Base-by-base conservation (phyloP, 345 rosid species). In the Euphorbia pulcherrima region DNA sequence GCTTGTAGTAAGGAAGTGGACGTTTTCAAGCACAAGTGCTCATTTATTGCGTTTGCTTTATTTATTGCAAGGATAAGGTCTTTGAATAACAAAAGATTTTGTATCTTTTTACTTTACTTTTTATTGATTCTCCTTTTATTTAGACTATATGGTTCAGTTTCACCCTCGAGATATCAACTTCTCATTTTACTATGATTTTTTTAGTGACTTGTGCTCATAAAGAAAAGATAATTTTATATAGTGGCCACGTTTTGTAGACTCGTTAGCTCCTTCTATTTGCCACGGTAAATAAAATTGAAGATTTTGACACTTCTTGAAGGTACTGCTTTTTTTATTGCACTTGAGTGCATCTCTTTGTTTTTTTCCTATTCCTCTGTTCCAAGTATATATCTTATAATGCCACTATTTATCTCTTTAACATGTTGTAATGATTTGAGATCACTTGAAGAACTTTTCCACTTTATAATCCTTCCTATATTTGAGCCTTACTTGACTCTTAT, bases 51-150 rank as follows among this genome's bases (percentile, higher is more conserved):
- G 46, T 70, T 28, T 59, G 21, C 16, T 26, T 35, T 20, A 60
- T 17, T 55, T n/a, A 53, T 68, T 80, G 72, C 87, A 91, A 97
- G 86, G 96, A 94, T 83, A 91, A 88, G 78, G 78, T 94, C 71
- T 91, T 91, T 64, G 97, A 82, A 47, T 86, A 88, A 73, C 90
- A 88, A 70, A 89, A 91, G 68, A 63, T 69, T 70, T 81, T 92
- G 97, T 94, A 94, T 92, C 97, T 97, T 88, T 83, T 46, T 61
- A 11, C 10, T 59, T 55, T 57, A 56, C 18, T 41, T 51, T 23
- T 17, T 62, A 18, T 21, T 68, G 18, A 16, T 35, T 21, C 35
- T n/a, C 50, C 6, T 24, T 48, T 50, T 21, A 41, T 11, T 69
- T 21, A 21, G 3, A 28, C 39, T 28, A 20, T 69, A 29, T 50